These are phyloP conservation scores for Sindora glabra DNA, from an alignment of 306 rosid genomes.

Conservation along the genomic window DNA sequence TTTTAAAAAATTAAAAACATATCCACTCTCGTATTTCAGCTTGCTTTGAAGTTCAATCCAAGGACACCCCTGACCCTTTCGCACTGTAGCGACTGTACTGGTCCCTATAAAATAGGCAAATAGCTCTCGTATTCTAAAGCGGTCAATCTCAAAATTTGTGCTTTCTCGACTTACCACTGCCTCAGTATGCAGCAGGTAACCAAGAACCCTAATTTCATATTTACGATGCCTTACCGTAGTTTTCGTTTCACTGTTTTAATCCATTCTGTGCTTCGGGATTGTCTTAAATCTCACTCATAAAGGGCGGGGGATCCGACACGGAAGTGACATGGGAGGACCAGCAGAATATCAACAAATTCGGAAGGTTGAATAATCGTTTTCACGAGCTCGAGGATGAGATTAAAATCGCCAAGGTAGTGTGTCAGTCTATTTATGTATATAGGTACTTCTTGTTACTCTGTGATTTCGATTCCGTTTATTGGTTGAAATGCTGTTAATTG, in stretches of 20 bases:
- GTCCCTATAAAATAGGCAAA: too few species aligned
- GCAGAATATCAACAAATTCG: constrained; percentile 80
- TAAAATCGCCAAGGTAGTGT: constrained; percentile 59
- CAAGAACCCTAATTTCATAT: constrained; percentile 9
- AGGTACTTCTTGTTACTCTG: background rate
- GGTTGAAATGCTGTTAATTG: too few species aligned
- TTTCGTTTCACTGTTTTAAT: background rate
- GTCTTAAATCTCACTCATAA: background rate
- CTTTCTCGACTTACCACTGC: too few species aligned
- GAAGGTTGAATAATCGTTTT: constrained; percentile 76
- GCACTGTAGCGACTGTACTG: too few species aligned
- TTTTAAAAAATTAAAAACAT: too few species aligned
- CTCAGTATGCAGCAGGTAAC: constrained; percentile 60
- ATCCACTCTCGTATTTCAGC: too few species aligned
- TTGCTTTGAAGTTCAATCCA: too few species aligned
- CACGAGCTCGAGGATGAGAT: constrained; percentile 95
- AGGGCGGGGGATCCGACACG: constrained; percentile 81
- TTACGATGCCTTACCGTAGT: background rate
- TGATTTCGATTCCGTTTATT: background rate
- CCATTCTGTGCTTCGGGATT: background rate
- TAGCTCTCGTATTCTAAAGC: too few species aligned
- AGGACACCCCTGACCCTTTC: too few species aligned
- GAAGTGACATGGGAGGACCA: constrained; percentile 93
- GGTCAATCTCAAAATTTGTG: too few species aligned
- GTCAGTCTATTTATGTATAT: background rate